A percentile compares a stretch with the other conserved stretches of the same genome.
These are phyloP conservation scores for Cordyceps pruinosa DNA, from an alignment of 2,329 filamentous ascomycete genomes.

Conservation along the genomic window DNA sequence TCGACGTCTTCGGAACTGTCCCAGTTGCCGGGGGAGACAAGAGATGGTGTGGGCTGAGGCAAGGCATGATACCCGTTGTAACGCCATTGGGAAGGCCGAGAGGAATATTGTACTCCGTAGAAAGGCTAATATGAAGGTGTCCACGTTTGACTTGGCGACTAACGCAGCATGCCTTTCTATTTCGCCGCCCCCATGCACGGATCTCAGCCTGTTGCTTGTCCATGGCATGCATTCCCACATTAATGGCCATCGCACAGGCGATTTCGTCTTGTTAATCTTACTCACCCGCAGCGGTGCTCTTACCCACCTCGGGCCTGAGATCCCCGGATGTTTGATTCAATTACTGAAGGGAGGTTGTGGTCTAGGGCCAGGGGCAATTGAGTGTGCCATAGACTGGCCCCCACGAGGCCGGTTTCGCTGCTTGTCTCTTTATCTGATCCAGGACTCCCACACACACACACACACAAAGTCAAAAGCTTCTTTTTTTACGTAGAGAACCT, in stretches of 20 bases:
- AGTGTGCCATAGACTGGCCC: neutral
- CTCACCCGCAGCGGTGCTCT: neutral
- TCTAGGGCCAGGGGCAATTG: neutral
- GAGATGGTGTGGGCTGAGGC: no score
- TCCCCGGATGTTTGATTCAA: neutral
- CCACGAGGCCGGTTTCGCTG: slow-evolving; percentile 1
- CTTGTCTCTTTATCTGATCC: slow-evolving; percentile 5
- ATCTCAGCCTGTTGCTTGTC: neutral
- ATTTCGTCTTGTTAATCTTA: neutral
- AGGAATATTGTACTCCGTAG: no score
- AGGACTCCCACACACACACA: neutral
- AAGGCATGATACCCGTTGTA: no score
- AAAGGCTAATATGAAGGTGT: neutral
- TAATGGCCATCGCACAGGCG: neutral
- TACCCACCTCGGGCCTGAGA: neutral
- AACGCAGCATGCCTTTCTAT: neutral
- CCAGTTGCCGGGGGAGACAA: no score
- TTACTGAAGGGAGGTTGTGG: neutral
- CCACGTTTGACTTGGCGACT: neutral
- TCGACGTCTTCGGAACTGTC: no score
- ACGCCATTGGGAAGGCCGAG: neutral
- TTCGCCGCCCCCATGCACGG: neutral
- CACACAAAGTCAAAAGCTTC: neutral
- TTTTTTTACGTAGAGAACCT: neutral
- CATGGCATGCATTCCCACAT: neutral